phyloP scores from a whole-genome alignment of 768 basidiomycete species.

The Amanita brunnescens region DNA sequence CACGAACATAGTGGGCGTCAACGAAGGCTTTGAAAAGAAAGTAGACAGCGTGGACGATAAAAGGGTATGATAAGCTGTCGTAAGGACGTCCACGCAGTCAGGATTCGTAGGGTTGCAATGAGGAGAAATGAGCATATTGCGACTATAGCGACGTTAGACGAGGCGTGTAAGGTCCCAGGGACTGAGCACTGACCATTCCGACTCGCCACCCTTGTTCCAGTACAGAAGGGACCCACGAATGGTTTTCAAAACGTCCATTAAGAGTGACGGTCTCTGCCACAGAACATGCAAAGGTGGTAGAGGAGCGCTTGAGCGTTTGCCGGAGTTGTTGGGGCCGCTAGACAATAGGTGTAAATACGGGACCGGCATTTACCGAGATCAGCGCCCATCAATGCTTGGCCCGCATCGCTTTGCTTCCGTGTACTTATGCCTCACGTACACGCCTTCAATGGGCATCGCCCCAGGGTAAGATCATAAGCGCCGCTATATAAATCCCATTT shows the following conservation, averaged over 20 bases:
- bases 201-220: constrained; percentile 55
- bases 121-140: constrained; percentile 47
- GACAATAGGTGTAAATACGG: neutral
- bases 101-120: constrained; percentile 53
- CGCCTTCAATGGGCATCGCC: too few species aligned
- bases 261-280: constrained; percentile 1
- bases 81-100: constrained; percentile 44
- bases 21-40: constrained; percentile 39
- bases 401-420: too few species aligned
- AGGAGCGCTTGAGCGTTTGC: neutral
- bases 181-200: constrained; percentile 44
- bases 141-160: constrained; percentile 32
- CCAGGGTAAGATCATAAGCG: neutral
- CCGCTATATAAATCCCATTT: neutral
- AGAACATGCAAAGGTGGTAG: constrained; percentile 7
- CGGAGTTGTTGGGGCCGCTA: neutral
- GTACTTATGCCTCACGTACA: too few species aligned
- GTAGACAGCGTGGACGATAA: constrained; percentile 48
- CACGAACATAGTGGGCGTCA: constrained; percentile 44
- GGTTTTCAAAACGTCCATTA: constrained; percentile 54
- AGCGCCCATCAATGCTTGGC: too few species aligned
- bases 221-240: constrained; percentile 40
- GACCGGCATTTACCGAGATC: too few species aligned
- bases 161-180: constrained; percentile 11
- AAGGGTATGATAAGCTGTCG: constrained; percentile 63